Evolutionary conservation across 2,329 filamentous ascomycete species (phyloP), one percentile per base, ranked within the genome.

Genomic region (Cucurbitaria berberidis): DNA sequence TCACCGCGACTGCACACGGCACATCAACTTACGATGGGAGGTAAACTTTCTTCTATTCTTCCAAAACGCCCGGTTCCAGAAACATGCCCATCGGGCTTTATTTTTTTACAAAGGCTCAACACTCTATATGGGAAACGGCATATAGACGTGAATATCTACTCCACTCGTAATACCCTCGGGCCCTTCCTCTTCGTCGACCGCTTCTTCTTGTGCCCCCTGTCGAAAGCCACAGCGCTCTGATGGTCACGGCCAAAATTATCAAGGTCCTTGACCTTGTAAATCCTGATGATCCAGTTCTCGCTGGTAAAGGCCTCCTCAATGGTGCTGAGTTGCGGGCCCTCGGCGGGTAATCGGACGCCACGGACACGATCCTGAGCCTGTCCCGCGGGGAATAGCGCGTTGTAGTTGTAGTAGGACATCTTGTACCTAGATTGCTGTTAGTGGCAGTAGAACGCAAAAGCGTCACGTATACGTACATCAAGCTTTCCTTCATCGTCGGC

Each of bases 321-420:
- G 4, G 89, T 95, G 77, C 89, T 91, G 53, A 99, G 87, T 56
- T 89, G 85, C 8, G 95, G 95, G 1, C 91, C 89, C 63, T 92
- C 84, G 11, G 91, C 86, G n/a, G 95, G 96, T 45, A 98, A 80
- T 55, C 85, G 86, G 32, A 85, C 84, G 62, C 88, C 87, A 72
- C 95, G 92, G 60, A 99, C 95, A 65, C 95, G 89, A 75, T 99
- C 95, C 66, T 87, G 81, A 30, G 91, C 93, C 78, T 98, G 92
- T 58, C 95, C 95, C 2, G 89, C 84, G 39, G 93, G 93, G 85
- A 98, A 99, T 59, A 99, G 86, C 41, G 84, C 80, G 77, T 93
- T 86, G 82, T 90, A 99, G 84, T 98, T 98, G 86, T 99, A 90
- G 84, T 99, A 99, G 19, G 92, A 97, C 93, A 99, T 97, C 85